phyloP scores from a whole-genome alignment of 768 basidiomycete species.

The Lyophyllum atratum region DNA sequence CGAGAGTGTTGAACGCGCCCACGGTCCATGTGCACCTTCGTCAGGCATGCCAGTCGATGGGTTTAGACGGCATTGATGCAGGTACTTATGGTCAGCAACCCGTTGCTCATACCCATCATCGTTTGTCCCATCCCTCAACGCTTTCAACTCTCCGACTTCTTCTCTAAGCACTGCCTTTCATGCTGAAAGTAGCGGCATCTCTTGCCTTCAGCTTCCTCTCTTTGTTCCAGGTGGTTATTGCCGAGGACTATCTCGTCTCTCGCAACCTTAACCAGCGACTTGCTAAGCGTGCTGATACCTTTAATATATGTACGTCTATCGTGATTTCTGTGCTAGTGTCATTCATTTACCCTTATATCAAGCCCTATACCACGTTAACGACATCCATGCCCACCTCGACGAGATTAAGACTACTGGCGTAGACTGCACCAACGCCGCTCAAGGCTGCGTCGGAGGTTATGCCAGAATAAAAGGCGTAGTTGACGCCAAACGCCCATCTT shows the following conservation, averaged over 20 bases:
- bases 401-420: constrained; percentile 4
- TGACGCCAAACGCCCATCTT: constrained; percentile 4
- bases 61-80: neutral
- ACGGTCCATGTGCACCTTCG: too few species aligned
- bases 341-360: neutral
- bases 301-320: constrained; percentile 1
- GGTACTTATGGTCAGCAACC: neutral
- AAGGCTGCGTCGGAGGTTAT: constrained; percentile 6
- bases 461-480: constrained; percentile 7
- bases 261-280: neutral
- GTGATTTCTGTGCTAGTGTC: too few species aligned
- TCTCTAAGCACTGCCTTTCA: neutral
- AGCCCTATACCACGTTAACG: constrained; percentile 11
- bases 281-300: neutral
- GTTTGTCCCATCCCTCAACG: too few species aligned
- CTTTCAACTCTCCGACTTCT: neutral
- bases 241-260: constrained; percentile 8
- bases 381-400: constrained; percentile 9
- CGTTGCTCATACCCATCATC: too few species aligned
- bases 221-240: neutral
- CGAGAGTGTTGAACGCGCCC: too few species aligned
- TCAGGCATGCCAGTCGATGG: too few species aligned
- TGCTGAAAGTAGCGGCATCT: neutral
- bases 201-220: neutral
- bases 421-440: neutral